These are phyloP conservation scores for Plectosphaerella sp. DNA, from an alignment of 2,329 filamentous ascomycete genomes.

Conservation along the genomic window DNA sequence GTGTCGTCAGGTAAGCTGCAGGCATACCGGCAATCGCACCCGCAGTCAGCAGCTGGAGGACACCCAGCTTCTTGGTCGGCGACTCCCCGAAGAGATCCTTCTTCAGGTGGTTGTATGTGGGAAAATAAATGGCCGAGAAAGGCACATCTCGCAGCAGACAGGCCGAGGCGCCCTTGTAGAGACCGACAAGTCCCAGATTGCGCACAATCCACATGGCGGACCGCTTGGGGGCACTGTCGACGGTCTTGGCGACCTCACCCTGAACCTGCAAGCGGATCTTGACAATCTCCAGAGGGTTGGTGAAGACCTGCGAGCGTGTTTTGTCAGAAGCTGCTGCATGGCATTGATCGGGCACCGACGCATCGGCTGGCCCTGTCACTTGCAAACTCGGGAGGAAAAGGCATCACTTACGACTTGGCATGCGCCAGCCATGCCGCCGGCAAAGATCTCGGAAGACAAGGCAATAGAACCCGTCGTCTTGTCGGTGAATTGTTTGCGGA, in stretches of 20 bases:
- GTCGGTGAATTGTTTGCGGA: constrained; percentile 71
- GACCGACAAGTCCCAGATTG: constrained; percentile 86
- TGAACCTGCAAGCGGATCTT: constrained; percentile 98
- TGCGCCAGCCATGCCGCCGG: constrained; percentile 83
- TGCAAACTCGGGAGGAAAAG: neutral
- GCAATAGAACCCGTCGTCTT: constrained; percentile 67
- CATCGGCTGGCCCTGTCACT: too few species aligned
- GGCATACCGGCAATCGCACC: constrained; percentile 94
- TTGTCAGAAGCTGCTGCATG: constrained; percentile 6
- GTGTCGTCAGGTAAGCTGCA: constrained; percentile 90
- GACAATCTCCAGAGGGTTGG: constrained; percentile 97
- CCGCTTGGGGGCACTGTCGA: constrained; percentile 76
- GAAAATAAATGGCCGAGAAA: constrained; percentile 99
- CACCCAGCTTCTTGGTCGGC: constrained; percentile 78
- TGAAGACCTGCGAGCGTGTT: constrained; percentile 66
- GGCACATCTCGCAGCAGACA: constrained; percentile 94
- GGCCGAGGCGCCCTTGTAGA: constrained; percentile 95
- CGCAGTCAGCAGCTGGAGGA: constrained; percentile 86
- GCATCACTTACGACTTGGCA: constrained; percentile 83
- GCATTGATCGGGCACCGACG: too few species aligned
- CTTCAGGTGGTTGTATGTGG: constrained; percentile 92
- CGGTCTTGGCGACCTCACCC: constrained; percentile 86
- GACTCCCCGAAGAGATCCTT: constrained; percentile 90
- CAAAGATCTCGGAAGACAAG: constrained; percentile 69
- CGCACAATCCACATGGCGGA: constrained; percentile 97